A percentile compares a stretch with the other conserved stretches of the same genome.
Evolutionary conservation across 2,329 filamentous ascomycete species (phyloP).

Genomic region (Calonectria hongkongensis): DNA sequence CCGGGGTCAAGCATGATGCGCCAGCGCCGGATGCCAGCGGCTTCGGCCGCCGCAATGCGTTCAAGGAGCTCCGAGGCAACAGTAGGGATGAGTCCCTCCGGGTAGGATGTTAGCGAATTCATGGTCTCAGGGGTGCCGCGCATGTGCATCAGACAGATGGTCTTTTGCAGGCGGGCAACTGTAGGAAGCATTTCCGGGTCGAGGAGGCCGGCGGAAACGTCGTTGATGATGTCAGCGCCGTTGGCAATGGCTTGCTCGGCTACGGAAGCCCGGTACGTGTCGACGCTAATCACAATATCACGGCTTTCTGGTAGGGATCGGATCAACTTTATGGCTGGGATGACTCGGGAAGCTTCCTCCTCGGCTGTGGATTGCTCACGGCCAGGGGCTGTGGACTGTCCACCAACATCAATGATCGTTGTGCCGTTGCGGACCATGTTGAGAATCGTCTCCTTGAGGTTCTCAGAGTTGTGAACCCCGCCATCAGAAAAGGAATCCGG

Average conservation of each 20-base stretch:
- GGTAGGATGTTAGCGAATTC: constrained; percentile 81
- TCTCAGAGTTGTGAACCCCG: constrained; percentile 74
- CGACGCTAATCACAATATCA: constrained; percentile 86
- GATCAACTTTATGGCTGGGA: constrained; percentile 86
- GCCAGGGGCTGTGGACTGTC: constrained; percentile 91
- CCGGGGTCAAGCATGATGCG: constrained; percentile 96
- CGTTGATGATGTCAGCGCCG: constrained; percentile 95
- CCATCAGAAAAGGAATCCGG: constrained; percentile 98
- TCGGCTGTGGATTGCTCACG: constrained; percentile 79
- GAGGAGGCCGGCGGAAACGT: constrained; percentile 88
- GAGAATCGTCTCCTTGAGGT: constrained; percentile 76
- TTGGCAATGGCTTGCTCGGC: constrained; percentile 84
- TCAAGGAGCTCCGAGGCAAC: constrained; percentile 80
- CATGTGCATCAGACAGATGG: constrained; percentile 94
- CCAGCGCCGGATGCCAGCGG: constrained; percentile 91
- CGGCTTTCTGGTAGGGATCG: constrained; percentile 78
- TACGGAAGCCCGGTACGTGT: constrained; percentile 92
- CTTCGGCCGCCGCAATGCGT: constrained; percentile 84
- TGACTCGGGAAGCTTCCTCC: constrained; percentile 85
- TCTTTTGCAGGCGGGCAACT: constrained; percentile 84
- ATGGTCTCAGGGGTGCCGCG: constrained; percentile 91
- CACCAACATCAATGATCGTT: constrained; percentile 92
- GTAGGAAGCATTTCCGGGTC: constrained; percentile 89
- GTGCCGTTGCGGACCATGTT: constrained; percentile 81
- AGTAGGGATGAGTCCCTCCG: constrained; percentile 78